Evolutionary conservation across 2,329 filamentous ascomycete species (phyloP).

Genomic region (Chaetomium sp.): DNA sequence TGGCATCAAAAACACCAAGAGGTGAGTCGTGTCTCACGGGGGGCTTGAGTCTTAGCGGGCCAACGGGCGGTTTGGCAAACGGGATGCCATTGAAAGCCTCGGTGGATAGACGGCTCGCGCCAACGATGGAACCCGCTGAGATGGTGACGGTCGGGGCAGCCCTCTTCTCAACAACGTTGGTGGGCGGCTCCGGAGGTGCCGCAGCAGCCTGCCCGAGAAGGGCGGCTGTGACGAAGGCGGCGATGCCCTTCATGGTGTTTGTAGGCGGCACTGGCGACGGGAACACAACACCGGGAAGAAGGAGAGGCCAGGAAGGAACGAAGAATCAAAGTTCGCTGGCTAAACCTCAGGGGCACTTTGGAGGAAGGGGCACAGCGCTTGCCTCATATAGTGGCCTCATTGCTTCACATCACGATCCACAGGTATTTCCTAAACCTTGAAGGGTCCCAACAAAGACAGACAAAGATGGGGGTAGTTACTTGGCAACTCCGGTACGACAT

Average conservation of each 20-base stretch:
- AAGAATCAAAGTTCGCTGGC: slow-evolving; percentile 17
- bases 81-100: slow-evolving; percentile 76
- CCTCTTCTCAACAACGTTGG: slow-evolving; percentile 45
- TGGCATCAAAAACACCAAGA: slow-evolving; percentile 64
- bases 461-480: slow-evolving; percentile 8
- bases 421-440: not conserved
- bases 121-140: slow-evolving; percentile 58
- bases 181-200: slow-evolving; percentile 37
- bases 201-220: slow-evolving; percentile 31
- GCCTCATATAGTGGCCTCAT: slow-evolving; percentile 20
- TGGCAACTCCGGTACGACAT: slow-evolving; percentile 13
- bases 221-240: slow-evolving; percentile 29
- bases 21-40: slow-evolving; percentile 61
- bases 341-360: not conserved
- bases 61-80: slow-evolving; percentile 70
- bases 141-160: slow-evolving; percentile 57
- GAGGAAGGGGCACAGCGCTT: not conserved
- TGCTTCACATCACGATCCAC: slow-evolving; percentile 11
- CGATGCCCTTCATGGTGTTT: slow-evolving; percentile 35
- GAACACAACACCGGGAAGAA: slow-evolving; percentile 6
- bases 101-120: slow-evolving; percentile 49
- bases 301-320: not conserved
- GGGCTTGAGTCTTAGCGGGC: slow-evolving; percentile 66
- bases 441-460: not conserved
- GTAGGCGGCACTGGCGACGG: not conserved